Base-by-base conservation (phyloP, 1,139 yeast genomes). In the Scheffersomyces insectosa region DNA sequence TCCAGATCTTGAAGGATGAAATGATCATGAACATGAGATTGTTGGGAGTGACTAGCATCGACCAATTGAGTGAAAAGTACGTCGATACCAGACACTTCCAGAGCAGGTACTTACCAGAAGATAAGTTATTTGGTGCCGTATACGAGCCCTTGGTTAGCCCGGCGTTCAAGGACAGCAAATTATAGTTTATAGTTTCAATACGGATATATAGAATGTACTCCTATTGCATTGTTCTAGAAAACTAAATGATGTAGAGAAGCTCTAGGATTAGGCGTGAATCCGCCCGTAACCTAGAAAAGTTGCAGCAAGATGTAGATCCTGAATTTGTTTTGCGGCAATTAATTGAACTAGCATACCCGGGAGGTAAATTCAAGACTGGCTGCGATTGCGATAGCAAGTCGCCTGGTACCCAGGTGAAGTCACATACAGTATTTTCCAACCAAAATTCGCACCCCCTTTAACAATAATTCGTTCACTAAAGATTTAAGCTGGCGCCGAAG, bases 11-110 rank as follows among this genome's bases (percentile, higher is more conserved):
- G 53, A 85, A 83, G 58, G 90, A 85, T 47, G 98, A 91, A 61
- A 64, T 91, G 62, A 82, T 79, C 49, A 87, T 89, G 93, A 82
- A 85, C 63, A 88, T 91, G 97, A 76, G 96, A 51, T 72, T 90
- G 40, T 68, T 91, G 40, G 98, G 97, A 36, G 96, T 80, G 29
- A 82, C 80, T 16, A 73, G 72, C 23, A 68, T 91, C 15, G 78
- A 75, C 38, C 85, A 89, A 36, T 72, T 91, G 49, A 72, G 79
- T 50, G 83, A 82, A 11, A 44, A 50, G 16, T 70, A 55, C 47
- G 57, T 75, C 28, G 77, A 73, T 46, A 55, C 59, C 39, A 50
- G 63, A 37, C 47, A 47, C 33, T 41, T 46, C 13, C 44, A 42
- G 27, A 43, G 49, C 37, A 48, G 63, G 25, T 53, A 45, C 38